Base-by-base conservation (phyloP, 1,284 basidiomycete species). In the Neotropicomus parvogracilis region DNA sequence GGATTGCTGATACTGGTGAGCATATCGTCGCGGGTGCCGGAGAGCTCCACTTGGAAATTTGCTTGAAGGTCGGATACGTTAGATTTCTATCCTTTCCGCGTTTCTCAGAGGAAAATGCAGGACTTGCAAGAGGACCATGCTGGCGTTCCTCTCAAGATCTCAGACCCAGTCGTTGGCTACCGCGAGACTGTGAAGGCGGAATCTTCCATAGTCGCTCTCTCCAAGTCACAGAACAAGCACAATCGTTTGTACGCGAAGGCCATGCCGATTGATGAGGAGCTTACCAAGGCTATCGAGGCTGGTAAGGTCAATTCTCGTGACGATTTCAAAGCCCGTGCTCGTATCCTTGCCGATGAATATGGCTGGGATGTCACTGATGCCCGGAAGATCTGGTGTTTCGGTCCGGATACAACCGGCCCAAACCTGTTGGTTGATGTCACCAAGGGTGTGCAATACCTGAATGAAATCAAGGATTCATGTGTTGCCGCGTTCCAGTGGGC, bases 181-280 rank as follows among this genome's bases (percentile, higher is more conserved):
- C 83, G 94, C 75, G 97, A 99, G 81, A 98, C 95, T 17, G 95
- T 99, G 70, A 92, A 89, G 77, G 77, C 92, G 50, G 92, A 98
- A 76, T 98, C 95, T 7, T 86, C 87, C 51, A 98, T 99, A 67
- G 86, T 91, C 57, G 97, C 97, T 35, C 80, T 99, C 48, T 98
- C 97, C 59, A 99, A 99, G 75, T 99, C 97, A 44, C 97, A 98
- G 78, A 99, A 99, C 83, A 99, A 99, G 84, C 97, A 99, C 86
- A 99, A 99, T 73, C 91, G 97, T 80, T 80, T 99, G 55, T 99
- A 88, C 72, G 83, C 88, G 59, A 94, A 93, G 80, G 95, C 97
- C 38, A 62, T 85, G 75, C 97, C 97, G 43, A 71, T 99, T 54
- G 92, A 91, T 32, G 97, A 99, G 69, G 94, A 97, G 71, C 83